Conservation (phyloP, 2,329 filamentous ascomycete genomes). For the Venturia oleaginea region DNA sequence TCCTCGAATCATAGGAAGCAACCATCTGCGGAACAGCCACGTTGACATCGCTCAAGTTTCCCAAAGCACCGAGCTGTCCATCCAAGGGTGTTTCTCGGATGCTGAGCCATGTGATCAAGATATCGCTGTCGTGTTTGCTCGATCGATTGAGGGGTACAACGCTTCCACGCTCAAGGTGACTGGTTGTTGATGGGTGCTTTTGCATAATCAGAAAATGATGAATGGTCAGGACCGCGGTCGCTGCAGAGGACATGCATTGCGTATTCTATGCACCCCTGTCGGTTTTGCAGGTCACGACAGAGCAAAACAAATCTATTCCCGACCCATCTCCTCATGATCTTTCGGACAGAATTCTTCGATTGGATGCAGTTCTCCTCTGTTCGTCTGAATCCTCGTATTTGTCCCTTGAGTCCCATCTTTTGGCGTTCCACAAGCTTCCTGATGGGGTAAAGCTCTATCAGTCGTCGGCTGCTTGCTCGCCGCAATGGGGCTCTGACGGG, state of each 20-base stretch:
- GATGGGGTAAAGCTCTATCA: background rate
- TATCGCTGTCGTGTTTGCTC: background rate
- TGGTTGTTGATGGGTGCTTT: background rate
- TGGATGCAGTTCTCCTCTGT: background rate
- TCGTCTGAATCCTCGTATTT: background rate
- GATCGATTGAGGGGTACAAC: background rate
- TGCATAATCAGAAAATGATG: background rate
- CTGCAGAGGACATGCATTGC: background rate
- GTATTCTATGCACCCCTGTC: background rate
- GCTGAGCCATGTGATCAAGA: background rate
- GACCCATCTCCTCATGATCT: background rate
- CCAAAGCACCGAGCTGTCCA: background rate
- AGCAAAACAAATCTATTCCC: background rate
- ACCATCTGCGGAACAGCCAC: background rate
- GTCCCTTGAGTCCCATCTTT: background rate
- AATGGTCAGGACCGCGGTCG: background rate
- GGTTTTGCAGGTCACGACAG: background rate
- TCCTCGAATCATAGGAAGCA: background rate
- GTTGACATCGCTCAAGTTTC: background rate
- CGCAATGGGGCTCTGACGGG: background rate
- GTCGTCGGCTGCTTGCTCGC: background rate
- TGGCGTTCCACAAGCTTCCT: background rate
- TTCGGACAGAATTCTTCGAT: background rate
- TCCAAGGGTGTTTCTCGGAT: background rate
- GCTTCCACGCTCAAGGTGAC: background rate